Base-by-base conservation (phyloP, 495 filamentous ascomycete species). In the Penicillium waksmanii region DNA sequence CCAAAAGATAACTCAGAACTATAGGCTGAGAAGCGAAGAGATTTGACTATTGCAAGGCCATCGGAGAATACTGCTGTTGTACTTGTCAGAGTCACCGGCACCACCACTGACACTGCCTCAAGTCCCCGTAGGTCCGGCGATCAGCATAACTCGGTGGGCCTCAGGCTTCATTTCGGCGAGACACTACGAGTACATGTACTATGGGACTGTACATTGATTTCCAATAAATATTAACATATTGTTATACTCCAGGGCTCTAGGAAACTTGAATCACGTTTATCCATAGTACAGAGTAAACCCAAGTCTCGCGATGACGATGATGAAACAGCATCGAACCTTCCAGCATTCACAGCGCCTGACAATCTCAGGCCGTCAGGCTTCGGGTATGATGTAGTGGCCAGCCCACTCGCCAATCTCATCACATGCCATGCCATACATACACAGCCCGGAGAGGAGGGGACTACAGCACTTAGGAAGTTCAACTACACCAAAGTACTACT, bases 281-380 rank as follows among this genome's bases (percentile, higher is more conserved):
- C 23, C 23, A 9, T 31, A 31, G 3, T 8, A 31, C 23, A 23
- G 8, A 31, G 27, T 9, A 31, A 31, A 6, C 27, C 1, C 27
- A 51, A 48, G 52, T 62, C 51, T 49, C 27, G 27, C 35, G 52
- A 56, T 58, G 64, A 63, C 31, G 51, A 66, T 63, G 64, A 66
- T 58, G 64, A 56, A 66, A 66, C 50, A 33, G 25, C 27, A 43
- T 64, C 51, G 64, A 66, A 70, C 67, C 66, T 67, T 75, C 67
- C 56, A 62, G 65, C 56, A 66, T 17, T 36, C 25, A 17, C 36
- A 1, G 42, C 15, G 42, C 15, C 48, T 47, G 40, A 62, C 52
- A 51, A 31, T 18, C 47, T 62, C 23, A 23, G 23, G 27, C 27
- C 27, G 0, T 31, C 1, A 31, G 27, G 27, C 27, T 7, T 12